These are phyloP conservation scores for Antarctomyces pellizariae DNA, from an alignment of 495 filamentous ascomycete species.

Conservation along the genomic window DNA sequence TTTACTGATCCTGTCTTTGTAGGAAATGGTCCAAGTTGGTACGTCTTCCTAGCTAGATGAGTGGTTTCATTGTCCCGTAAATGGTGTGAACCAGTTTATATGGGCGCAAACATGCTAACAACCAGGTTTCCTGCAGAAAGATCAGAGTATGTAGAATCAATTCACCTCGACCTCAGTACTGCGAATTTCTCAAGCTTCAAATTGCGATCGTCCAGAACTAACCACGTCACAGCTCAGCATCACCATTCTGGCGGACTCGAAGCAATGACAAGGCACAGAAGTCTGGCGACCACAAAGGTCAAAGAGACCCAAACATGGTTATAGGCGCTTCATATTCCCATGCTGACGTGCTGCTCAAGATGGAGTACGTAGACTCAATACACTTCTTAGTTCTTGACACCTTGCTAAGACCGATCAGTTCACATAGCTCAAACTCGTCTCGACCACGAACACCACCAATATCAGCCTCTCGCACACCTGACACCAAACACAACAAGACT, in stretches of 20 bases:
- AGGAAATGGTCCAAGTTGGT: constrained; percentile 99
- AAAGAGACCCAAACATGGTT: constrained; percentile 50
- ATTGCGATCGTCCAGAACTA: too few relatives aligned
- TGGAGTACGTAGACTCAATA: constrained; percentile 1
- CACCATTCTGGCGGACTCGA: constrained; percentile 75
- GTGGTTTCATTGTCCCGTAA: constrained; percentile 1
- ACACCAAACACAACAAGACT: constrained; percentile 26
- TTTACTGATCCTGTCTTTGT: constrained; percentile 5
- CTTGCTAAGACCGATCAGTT: constrained; percentile 18
- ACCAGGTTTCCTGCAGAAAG: constrained; percentile 7
- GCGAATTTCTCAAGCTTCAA: constrained; percentile 8
- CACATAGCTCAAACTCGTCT: constrained; percentile 24
- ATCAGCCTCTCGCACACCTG: constrained; percentile 13
- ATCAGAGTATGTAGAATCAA: constrained; percentile 16
- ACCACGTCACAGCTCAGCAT: constrained; percentile 33
- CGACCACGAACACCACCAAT: constrained; percentile 39
- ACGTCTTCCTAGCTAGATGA: constrained; percentile 9
- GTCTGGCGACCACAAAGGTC: constrained; percentile 25
- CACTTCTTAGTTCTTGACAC: not conserved
- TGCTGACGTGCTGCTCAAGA: constrained; percentile 64
- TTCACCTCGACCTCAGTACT: not conserved
- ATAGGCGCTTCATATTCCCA: constrained; percentile 93
- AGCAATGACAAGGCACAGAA: constrained; percentile 21
- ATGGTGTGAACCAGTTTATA: not conserved
- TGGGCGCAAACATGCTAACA: constrained; percentile 5